phyloP scores from a whole-genome alignment of 805 yeast species.

The Candida piceae region DNA sequence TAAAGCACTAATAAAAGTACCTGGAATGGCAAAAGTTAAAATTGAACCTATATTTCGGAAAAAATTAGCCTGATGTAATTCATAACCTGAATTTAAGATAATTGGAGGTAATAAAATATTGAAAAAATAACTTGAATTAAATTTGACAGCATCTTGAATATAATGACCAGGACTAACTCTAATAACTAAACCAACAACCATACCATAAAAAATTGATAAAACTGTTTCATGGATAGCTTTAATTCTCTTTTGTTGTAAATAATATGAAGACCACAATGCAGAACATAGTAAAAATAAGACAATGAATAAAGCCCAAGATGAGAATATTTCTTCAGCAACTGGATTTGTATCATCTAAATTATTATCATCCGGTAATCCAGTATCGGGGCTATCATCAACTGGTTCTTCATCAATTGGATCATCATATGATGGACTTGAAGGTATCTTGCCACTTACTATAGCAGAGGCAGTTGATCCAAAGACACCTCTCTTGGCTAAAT shows the following conservation, averaged over 20 bases:
- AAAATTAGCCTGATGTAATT: slow-evolving; percentile 91
- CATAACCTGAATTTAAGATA: slow-evolving; percentile 93
- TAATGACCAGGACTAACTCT: slow-evolving; percentile 93
- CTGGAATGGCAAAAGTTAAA: slow-evolving; percentile 91
- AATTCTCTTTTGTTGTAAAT: slow-evolving; percentile 82
- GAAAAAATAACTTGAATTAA: slow-evolving; percentile 91
- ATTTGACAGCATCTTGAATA: slow-evolving; percentile 94
- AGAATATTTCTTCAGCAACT: slow-evolving; percentile 88
- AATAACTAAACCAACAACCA: slow-evolving; percentile 89
- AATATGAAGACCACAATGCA: slow-evolving; percentile 94
- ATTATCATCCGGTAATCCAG: slow-evolving; percentile 45
- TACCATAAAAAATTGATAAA: slow-evolving; percentile 90
- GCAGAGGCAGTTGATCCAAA: slow-evolving; percentile 19
- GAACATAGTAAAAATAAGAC: slow-evolving; percentile 72
- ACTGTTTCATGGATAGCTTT: slow-evolving; percentile 98
- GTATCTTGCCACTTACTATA: slow-evolving; percentile 11
- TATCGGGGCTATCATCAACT: slow-evolving; percentile 33
- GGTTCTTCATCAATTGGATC: slow-evolving; percentile 35
- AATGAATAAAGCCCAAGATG: slow-evolving; percentile 96
- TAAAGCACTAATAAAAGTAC: slow-evolving; percentile 87
- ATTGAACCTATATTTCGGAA: slow-evolving; percentile 89
- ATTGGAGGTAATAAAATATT: slow-evolving; percentile 93
- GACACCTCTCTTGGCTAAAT: slow-evolving; percentile 20
- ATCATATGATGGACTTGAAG: neutral
- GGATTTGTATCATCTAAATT: slow-evolving; percentile 67